Evolutionary conservation across 805 yeast genomes (phyloP).

Genomic region (Cyberlindnera americana): DNA sequence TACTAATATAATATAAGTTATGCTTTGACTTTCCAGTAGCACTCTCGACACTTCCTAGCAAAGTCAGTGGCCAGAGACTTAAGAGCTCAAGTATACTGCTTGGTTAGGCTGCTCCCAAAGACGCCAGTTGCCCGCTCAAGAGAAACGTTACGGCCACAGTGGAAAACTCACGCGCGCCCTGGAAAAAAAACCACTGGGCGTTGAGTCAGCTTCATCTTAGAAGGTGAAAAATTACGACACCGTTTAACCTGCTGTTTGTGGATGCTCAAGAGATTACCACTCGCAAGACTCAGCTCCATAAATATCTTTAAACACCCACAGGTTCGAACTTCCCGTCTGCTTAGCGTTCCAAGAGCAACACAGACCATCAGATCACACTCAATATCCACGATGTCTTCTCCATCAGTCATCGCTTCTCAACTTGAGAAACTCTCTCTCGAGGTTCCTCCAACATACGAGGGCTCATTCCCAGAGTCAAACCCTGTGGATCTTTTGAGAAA

Average conservation of each 20-base stretch:
- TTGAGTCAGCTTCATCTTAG: background rate
- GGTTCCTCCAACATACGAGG: constrained; percentile 45
- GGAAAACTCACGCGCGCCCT: background rate
- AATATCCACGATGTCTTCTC: constrained; percentile 23
- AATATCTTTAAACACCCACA: background rate
- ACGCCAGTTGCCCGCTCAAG: too few species aligned
- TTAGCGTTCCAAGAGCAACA: background rate
- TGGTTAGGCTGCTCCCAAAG: too few species aligned
- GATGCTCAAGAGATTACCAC: constrained; percentile 18
- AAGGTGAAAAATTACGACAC: background rate
- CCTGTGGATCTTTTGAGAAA: constrained; percentile 87
- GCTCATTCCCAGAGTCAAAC: constrained; percentile 73
- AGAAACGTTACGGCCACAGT: background rate
- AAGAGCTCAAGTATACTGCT: too few species aligned
- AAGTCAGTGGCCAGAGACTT: too few species aligned
- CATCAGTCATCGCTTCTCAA: constrained; percentile 29
- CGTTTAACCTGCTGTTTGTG: constrained; percentile 6
- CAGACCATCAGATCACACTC: too few species aligned
- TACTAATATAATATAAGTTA: too few species aligned
- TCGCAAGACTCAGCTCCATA: background rate
- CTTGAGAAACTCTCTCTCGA: constrained; percentile 33
- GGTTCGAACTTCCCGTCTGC: background rate
- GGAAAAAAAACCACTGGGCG: background rate
- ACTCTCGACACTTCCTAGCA: too few species aligned
- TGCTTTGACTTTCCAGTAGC: too few species aligned